A percentile compares a stretch with the other conserved stretches of the same genome.
Evolutionary conservation across 2,329 filamentous ascomycete genomes (phyloP).

Genomic region (Pseudocercospora macadamiae): DNA sequence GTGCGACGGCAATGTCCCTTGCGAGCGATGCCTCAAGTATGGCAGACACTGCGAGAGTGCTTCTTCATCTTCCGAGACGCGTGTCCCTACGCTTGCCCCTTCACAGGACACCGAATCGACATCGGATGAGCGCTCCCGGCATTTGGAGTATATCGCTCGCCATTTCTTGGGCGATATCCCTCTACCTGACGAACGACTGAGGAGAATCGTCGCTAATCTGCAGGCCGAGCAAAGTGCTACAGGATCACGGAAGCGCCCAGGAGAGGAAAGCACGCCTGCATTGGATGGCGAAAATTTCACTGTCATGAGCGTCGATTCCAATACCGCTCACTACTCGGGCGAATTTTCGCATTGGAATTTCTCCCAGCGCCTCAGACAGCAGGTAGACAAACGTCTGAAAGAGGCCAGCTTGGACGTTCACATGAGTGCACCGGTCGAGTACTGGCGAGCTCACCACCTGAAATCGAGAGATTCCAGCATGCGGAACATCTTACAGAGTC

Average conservation of each 20-base stretch:
- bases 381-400: constrained; percentile 43
- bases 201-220: constrained; percentile 20
- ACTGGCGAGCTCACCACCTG: constrained; percentile 47
- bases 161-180: constrained; percentile 20
- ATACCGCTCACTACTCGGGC: constrained; percentile 44
- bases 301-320: constrained; percentile 16
- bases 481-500: constrained; percentile 43
- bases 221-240: constrained; percentile 8
- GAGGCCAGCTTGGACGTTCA: constrained; percentile 36
- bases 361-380: constrained; percentile 46
- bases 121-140: constrained; percentile 5
- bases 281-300: constrained; percentile 25
- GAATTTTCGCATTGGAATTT: constrained; percentile 52
- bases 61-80: constrained; percentile 7
- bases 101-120: neutral
- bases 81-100: neutral
- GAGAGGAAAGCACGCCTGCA: constrained; percentile 42
- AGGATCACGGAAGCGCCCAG: constrained; percentile 7
- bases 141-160: constrained; percentile 22
- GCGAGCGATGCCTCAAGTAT: constrained; percentile 17
- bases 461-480: constrained; percentile 45
- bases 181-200: constrained; percentile 18
- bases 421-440: constrained; percentile 30
- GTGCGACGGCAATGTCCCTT: constrained; percentile 24
- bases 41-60: constrained; percentile 16